Percentiles rank a stretch among this genome's conserved stretches.
phyloP scores from a whole-genome alignment of 768 basidiomycete species.

The Tylopilus subfusipes region DNA sequence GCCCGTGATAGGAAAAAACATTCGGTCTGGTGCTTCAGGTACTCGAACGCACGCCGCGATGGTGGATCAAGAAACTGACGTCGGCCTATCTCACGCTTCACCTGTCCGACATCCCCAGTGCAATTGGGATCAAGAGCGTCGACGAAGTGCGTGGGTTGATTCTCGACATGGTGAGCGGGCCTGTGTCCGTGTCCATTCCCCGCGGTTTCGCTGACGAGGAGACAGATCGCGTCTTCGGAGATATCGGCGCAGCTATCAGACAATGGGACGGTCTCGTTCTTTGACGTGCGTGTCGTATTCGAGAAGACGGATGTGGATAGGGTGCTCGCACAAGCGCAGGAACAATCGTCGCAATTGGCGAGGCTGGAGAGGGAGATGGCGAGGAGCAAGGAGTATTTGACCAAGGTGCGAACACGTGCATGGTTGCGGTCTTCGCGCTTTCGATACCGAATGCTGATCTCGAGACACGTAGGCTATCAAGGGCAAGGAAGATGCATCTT shows the following conservation, averaged over 20 bases:
- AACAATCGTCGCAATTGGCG: constrained; percentile 32
- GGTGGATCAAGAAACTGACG: constrained; percentile 77
- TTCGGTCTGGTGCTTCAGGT: constrained; percentile 66
- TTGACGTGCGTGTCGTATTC: constrained; percentile 57
- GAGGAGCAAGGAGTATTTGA: constrained; percentile 67
- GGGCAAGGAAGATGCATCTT: constrained; percentile 26
- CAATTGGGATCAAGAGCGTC: constrained; percentile 40
- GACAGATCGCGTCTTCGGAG: constrained; percentile 68
- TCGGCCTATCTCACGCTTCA: constrained; percentile 79
- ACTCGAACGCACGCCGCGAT: constrained; percentile 66
- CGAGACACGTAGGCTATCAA: constrained; percentile 23
- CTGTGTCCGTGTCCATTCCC: no score
- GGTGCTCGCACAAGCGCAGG: constrained; percentile 53
- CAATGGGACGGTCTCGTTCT: constrained; percentile 71
- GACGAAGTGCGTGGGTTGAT: constrained; percentile 58
- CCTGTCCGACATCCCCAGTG: constrained; percentile 63
- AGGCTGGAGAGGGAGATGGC: constrained; percentile 39
- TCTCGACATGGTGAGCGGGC: constrained; percentile 75
- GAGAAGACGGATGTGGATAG: constrained; percentile 59
- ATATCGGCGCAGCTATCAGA: constrained; percentile 67
- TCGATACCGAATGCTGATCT: no score
- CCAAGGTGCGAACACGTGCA: constrained; percentile 48
- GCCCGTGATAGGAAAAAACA: constrained; percentile 57
- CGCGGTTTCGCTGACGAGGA: constrained; percentile 1
- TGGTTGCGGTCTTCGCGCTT: no score